Conservation (phyloP, 148 eudicot genomes). For the Chenopodium suecicum region DNA sequence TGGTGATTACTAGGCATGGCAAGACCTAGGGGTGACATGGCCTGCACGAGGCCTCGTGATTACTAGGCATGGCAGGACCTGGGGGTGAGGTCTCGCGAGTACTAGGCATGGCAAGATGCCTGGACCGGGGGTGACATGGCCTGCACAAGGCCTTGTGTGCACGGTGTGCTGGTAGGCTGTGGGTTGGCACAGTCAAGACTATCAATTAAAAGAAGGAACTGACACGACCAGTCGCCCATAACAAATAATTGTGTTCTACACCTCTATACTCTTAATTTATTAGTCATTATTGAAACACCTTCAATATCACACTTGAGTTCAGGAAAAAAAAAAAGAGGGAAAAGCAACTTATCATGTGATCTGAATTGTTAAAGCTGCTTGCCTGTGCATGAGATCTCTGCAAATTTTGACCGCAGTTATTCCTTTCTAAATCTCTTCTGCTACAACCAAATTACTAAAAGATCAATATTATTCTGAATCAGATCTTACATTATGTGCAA, state of each 20-base stretch:
- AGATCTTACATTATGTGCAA: neutral
- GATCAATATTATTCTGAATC: neutral
- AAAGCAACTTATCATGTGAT: slow-evolving; percentile 11
- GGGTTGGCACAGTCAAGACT: neutral
- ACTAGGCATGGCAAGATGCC: too few relatives aligned
- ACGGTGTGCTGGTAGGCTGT: neutral
- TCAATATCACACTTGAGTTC: neutral
- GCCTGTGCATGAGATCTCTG: slow-evolving; percentile 5
- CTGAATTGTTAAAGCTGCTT: slow-evolving; percentile 9
- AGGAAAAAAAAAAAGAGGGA: neutral
- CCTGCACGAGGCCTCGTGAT: too few relatives aligned
- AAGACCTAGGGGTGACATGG: too few relatives aligned
- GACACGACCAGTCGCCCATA: too few relatives aligned
- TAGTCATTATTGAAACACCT: slow-evolving; percentile 1
- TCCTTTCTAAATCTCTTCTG: neutral
- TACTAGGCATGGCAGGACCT: too few relatives aligned
- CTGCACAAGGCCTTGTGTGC: neutral
- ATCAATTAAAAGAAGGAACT: too few relatives aligned
- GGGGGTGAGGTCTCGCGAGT: too few relatives aligned
- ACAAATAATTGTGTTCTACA: neutral
- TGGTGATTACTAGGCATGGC: too few relatives aligned
- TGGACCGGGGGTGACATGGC: too few relatives aligned
- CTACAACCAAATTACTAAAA: neutral
- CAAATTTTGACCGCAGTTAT: neutral
- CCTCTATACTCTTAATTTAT: neutral